Evolutionary conservation across 371 early-diverging fungal genomes (phyloP), one percentile per base, ranked within the genome.

Genomic region (Mortierella sp.): DNA sequence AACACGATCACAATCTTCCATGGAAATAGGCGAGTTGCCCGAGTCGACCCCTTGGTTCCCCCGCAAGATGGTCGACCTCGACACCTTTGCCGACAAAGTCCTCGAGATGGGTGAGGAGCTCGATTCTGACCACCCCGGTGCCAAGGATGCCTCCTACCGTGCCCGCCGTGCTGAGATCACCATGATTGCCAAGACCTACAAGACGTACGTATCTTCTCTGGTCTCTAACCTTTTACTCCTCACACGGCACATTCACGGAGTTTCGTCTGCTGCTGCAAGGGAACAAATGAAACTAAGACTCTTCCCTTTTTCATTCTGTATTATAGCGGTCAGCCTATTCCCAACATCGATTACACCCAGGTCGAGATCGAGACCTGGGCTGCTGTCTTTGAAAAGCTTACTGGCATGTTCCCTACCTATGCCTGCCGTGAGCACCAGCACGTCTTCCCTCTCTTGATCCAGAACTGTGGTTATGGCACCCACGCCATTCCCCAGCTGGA

Each of bases 71-170:
- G 83, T 94, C 48, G 99, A 99, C 88, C 91, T 99, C 79, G 99
- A 99, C 84, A 91, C 95, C 7, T 98, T 98, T 91, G 96, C 97
- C 3, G 96, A 97, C 65, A 97, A 97, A 83, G 98, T 97, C 14
- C 89, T 98, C 77, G 96, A 95, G 78, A 98, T 96, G 93, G 98
- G 98, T 18, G 97, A 95, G 84, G 98, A 95, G 79, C 91, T 96
- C 70, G 96, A 95, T 68, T 94, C 97, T 48, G 98, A 98, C 84
- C 98, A 98, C 84, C 98, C 98, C 27, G 99, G 99, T 55, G 98
- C 97, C 78, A 91, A 93, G 46, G 99, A 99, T 82, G 90, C 92
- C 21, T 93, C 80, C 49, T 99, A 98, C 90, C 94, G 98, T 65
- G 92, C 90, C 48, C 93, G 99, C 56, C 93, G 99, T 46, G 90